These are phyloP conservation scores for Catharanthus roseus DNA, from an alignment of 257 asterid genomes.

Conservation along the genomic window DNA sequence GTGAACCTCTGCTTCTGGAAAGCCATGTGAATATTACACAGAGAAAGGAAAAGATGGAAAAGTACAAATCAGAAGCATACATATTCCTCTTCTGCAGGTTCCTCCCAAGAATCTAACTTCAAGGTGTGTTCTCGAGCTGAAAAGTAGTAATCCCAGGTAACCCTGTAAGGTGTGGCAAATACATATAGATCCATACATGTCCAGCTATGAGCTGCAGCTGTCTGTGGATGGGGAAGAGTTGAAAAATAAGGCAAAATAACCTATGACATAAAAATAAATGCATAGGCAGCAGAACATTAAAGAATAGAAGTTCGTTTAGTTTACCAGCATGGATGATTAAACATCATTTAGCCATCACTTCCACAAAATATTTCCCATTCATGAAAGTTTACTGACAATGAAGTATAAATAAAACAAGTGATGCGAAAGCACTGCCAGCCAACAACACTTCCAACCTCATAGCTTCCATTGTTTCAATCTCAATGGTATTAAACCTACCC, in stretches of 20 bases:
- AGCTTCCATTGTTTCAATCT: background rate
- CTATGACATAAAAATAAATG: background rate
- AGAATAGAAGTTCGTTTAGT: background rate
- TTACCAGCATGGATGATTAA: background rate
- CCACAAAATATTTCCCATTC: background rate
- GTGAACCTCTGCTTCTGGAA: background rate
- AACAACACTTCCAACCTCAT: background rate
- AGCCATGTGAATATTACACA: background rate
- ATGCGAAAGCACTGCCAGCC: background rate
- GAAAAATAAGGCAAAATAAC: background rate
- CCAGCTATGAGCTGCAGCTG: slow-evolving; percentile 95
- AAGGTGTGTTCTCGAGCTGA: slow-evolving; percentile 74
- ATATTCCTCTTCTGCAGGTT: slow-evolving; percentile 87
- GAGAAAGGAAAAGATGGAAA: background rate
- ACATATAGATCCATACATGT: slow-evolving; percentile 99
- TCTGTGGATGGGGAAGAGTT: slow-evolving; percentile 36
- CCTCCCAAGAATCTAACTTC: slow-evolving; percentile 88
- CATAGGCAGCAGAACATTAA: background rate
- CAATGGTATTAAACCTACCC: background rate
- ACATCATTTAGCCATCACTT: background rate
- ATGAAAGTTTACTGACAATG: background rate
- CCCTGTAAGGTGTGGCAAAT: slow-evolving; percentile 93
- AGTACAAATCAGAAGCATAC: slow-evolving; percentile 30
- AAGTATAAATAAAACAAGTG: background rate
- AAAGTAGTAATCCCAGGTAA: slow-evolving; percentile 98